phyloP scores from a whole-genome alignment of 352 stramenopile species.

The Poterioochromonas sp. region DNA sequence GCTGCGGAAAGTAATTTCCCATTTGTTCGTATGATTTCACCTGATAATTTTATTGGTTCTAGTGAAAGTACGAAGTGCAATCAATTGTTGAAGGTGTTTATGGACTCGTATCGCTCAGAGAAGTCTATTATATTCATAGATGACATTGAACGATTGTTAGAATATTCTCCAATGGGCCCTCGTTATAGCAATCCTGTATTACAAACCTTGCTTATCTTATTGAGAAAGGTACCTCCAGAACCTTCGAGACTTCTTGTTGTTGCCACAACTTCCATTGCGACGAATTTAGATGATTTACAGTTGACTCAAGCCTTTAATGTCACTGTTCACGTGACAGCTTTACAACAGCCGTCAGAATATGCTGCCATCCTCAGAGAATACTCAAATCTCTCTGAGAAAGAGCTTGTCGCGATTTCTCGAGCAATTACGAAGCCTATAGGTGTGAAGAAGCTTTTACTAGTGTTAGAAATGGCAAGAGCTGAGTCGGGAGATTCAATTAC shows the following conservation, averaged over 20 bases:
- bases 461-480: constrained; percentile 86
- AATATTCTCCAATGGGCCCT: constrained; percentile 85
- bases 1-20: constrained; percentile 90
- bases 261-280: constrained; percentile 80
- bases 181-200: constrained; percentile 97
- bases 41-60: constrained; percentile 89
- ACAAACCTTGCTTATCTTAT: constrained; percentile 93
- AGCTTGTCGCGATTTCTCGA: constrained; percentile 61
- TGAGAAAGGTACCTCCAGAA: constrained; percentile 88
- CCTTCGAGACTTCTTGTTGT: constrained; percentile 84
- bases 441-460: constrained; percentile 94
- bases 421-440: constrained; percentile 81
- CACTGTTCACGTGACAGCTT: constrained; percentile 74
- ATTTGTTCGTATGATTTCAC: constrained; percentile 92
- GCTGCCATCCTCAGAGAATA: constrained; percentile 59
- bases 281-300: constrained; percentile 80
- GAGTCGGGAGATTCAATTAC: not conserved
- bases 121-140: constrained; percentile 98
- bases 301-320: constrained; percentile 87
- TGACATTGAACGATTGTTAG: constrained; percentile 97
- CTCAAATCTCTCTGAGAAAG: constrained; percentile 55
- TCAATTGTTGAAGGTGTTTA: constrained; percentile 57
- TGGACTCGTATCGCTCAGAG: constrained; percentile 94
- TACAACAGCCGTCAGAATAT: constrained; percentile 75
- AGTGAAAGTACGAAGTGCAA: constrained; percentile 81